These are phyloP conservation scores for Deuterostichococcus epilithicus DNA, from an alignment of 139 green algal genomes.

Conservation along the genomic window DNA sequence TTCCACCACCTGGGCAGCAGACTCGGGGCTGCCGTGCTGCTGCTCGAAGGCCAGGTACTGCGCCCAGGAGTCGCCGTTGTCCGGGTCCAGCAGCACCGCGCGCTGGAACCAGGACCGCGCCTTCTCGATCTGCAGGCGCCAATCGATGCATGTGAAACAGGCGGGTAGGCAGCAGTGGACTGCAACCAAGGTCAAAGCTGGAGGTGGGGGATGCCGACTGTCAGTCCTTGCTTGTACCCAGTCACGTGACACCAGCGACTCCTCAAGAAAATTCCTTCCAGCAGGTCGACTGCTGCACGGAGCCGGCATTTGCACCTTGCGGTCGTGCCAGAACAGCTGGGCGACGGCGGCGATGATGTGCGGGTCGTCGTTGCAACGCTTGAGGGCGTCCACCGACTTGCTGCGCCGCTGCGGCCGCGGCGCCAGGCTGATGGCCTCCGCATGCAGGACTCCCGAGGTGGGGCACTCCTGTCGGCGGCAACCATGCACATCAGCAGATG, in stretches of 20 bases:
- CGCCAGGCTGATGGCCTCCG: constrained; percentile 81
- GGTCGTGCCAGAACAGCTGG: constrained; percentile 87
- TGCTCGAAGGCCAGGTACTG: constrained; percentile 74
- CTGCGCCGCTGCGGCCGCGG: constrained; percentile 72
- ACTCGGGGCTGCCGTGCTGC: constrained; percentile 41
- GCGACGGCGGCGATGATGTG: constrained; percentile 82
- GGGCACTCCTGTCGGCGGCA: constrained; percentile 77
- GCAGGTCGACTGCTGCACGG: not conserved
- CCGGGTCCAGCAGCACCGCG: constrained; percentile 76
- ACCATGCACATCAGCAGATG: too few relatives aligned
- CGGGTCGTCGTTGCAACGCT: constrained; percentile 86
- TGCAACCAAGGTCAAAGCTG: too few relatives aligned
- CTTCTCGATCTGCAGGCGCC: constrained; percentile 67
- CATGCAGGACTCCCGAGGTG: constrained; percentile 78
- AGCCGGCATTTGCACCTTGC: constrained; percentile 58
- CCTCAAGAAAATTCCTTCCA: constrained; percentile 34
- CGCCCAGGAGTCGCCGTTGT: constrained; percentile 93
- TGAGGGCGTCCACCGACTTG: constrained; percentile 88
- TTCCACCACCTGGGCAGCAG: constrained; percentile 26
- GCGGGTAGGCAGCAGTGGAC: not conserved
- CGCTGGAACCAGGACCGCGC: constrained; percentile 85
- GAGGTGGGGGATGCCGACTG: too few relatives aligned
- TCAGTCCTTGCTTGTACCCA: not conserved
- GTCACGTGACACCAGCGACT: not conserved
- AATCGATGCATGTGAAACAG: not conserved